Evolutionary conservation across 441 rosid species (phyloP).

Genomic region (Sinapis alba): DNA sequence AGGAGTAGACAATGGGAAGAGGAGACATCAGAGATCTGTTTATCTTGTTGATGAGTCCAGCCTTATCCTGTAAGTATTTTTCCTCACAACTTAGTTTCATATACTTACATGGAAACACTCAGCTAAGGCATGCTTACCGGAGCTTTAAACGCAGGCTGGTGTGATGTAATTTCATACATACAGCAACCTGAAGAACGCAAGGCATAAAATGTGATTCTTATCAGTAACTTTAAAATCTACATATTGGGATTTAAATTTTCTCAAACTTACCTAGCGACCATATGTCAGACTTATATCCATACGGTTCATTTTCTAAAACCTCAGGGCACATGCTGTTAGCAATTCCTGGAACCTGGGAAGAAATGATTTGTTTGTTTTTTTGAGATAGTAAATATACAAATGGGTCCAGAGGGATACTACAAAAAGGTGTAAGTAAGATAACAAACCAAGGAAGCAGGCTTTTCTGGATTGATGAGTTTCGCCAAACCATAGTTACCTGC

Average conservation of each 20-base stretch:
- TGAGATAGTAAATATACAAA: background rate
- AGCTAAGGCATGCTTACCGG: conserved; percentile 54
- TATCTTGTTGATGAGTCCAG: conserved; percentile 88
- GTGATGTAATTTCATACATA: conserved; percentile 93
- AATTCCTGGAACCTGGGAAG: conserved; percentile 75
- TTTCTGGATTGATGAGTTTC: conserved; percentile 78
- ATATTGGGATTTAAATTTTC: conserved; percentile 9
- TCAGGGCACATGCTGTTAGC: conserved; percentile 97
- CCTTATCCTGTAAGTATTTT: conserved; percentile 66
- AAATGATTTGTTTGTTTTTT: background rate
- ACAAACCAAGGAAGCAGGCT: conserved; percentile 82
- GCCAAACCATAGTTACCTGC: conserved; percentile 96
- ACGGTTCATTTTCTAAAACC: conserved; percentile 82
- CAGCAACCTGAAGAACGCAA: conserved; percentile 78
- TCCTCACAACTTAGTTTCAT: conserved; percentile 22
- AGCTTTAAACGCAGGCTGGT: conserved; percentile 93
- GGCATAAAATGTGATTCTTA: conserved; percentile 23
- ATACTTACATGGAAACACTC: conserved; percentile 19
- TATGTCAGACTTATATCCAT: conserved; percentile 94
- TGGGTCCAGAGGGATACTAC: conserved; percentile 7
- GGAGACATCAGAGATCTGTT: conserved; percentile 87
- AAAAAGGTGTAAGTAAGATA: background rate
- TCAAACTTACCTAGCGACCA: conserved; percentile 87
- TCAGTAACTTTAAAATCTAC: conserved; percentile 10
- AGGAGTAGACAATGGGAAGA: conserved; percentile 84